Conservation (phyloP, 768 basidiomycete genomes). For the Lactarius pseudohatsudake region DNA sequence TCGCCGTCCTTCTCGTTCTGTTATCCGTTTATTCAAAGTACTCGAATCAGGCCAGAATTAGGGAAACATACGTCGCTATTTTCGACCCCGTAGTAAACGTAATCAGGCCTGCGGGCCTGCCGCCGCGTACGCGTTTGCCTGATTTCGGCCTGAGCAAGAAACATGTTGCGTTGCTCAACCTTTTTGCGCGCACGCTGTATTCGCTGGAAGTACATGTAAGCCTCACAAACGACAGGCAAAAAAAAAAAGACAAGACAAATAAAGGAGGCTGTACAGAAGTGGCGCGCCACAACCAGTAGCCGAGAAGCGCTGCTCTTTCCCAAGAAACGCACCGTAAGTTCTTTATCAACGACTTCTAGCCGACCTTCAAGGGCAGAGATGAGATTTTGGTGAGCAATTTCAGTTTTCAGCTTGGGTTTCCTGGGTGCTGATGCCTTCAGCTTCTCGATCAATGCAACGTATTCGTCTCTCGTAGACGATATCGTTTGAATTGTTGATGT, state of each 20-base stretch:
- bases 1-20: constrained; percentile 60
- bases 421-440: constrained; percentile 53
- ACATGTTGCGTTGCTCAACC: constrained; percentile 62
- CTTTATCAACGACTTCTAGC: constrained; percentile 63
- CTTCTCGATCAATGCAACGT: constrained; percentile 58
- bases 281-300: background rate
- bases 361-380: constrained; percentile 63
- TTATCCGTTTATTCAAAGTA: constrained; percentile 34
- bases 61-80: constrained; percentile 60
- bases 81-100: constrained; percentile 68
- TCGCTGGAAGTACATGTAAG: constrained; percentile 48
- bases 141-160: constrained; percentile 73
- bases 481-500: constrained; percentile 72
- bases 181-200: constrained; percentile 68
- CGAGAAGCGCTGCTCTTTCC: background rate
- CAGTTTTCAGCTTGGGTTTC: constrained; percentile 51
- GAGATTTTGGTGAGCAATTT: constrained; percentile 60
- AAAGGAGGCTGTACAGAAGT: constrained; percentile 17
- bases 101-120: constrained; percentile 72
- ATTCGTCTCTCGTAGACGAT: constrained; percentile 73
- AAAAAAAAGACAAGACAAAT: constrained; percentile 4
- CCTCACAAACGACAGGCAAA: background rate
- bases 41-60: constrained; percentile 31
- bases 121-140: constrained; percentile 78
- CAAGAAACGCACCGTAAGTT: constrained; percentile 60